Evolutionary conservation across 495 filamentous ascomycete genomes (phyloP).

Genomic region (Annulohypoxylon stygium): DNA sequence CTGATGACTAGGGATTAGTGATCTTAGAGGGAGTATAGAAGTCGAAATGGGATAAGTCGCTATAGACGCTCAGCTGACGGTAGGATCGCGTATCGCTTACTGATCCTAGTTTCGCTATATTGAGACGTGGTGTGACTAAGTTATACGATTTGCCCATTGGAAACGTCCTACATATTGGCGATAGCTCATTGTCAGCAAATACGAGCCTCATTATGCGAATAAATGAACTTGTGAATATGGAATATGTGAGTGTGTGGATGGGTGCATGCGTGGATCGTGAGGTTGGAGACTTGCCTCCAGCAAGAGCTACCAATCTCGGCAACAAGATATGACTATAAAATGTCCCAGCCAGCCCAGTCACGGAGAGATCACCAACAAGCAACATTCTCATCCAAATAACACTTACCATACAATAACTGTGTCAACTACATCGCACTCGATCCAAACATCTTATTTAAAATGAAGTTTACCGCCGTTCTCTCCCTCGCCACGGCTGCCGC

Average conservation of each 20-base stretch:
- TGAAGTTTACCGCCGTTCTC: not conserved
- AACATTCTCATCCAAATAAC: not conserved
- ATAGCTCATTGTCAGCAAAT: not conserved
- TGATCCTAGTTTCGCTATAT: not conserved
- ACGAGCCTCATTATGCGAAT: constrained; percentile 1
- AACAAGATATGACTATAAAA: not conserved
- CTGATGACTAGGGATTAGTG: not conserved
- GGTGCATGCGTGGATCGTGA: no score
- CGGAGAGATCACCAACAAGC: not conserved
- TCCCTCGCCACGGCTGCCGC: not conserved
- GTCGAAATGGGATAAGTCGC: not conserved
- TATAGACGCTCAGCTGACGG: not conserved
- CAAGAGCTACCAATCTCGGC: not conserved
- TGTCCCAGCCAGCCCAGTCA: not conserved
- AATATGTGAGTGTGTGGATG: no score
- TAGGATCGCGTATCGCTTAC: constrained; percentile 3
- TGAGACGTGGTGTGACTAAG: not conserved
- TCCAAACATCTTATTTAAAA: constrained; percentile 1
- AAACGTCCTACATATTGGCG: not conserved
- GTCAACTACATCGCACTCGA: not conserved
- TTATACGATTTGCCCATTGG: not conserved
- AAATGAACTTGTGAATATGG: not conserved
- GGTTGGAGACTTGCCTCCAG: not conserved
- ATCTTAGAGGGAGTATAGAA: not conserved
- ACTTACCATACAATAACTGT: not conserved